phyloP scores from a whole-genome alignment of 805 yeast species.

The Candida ulmi region DNA sequence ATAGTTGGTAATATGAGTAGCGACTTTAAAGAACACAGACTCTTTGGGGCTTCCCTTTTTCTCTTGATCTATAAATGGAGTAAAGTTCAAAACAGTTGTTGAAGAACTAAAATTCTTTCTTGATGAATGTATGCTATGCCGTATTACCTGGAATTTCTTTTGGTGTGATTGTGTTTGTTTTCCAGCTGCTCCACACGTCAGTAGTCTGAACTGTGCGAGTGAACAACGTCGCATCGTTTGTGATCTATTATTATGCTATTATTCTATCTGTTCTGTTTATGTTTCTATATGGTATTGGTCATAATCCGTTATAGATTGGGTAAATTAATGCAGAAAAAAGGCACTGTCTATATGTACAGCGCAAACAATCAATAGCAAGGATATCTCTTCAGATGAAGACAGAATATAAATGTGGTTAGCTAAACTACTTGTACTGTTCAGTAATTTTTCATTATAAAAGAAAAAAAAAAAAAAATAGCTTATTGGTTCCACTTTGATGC shows the following conservation, averaged over 20 bases:
- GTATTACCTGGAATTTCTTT: not conserved
- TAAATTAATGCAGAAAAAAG: too few species aligned
- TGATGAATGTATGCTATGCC: slow-evolving; percentile 1
- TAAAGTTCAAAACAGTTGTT: not conserved
- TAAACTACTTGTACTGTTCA: too few species aligned
- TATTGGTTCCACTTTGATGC: not conserved
- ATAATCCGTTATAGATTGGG: not conserved
- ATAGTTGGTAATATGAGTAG: not conserved
- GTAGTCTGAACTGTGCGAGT: not conserved
- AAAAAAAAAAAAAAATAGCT: too few species aligned
- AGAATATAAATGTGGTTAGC: too few species aligned
- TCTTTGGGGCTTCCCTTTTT: not conserved
- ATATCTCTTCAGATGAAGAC: too few species aligned
- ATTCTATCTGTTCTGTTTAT: not conserved
- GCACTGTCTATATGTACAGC: too few species aligned
- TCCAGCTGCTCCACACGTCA: not conserved
- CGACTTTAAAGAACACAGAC: not conserved
- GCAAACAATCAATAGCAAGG: too few species aligned
- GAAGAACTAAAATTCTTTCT: not conserved
- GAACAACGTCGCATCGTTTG: not conserved
- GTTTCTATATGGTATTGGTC: not conserved
- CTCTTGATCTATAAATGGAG: not conserved
- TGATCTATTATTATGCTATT: too few species aligned
- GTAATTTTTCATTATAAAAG: too few species aligned
- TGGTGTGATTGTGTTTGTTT: not conserved